These are phyloP conservation scores for Aegle marmelos DNA, from an alignment of 345 rosid genomes.

Conservation along the genomic window DNA sequence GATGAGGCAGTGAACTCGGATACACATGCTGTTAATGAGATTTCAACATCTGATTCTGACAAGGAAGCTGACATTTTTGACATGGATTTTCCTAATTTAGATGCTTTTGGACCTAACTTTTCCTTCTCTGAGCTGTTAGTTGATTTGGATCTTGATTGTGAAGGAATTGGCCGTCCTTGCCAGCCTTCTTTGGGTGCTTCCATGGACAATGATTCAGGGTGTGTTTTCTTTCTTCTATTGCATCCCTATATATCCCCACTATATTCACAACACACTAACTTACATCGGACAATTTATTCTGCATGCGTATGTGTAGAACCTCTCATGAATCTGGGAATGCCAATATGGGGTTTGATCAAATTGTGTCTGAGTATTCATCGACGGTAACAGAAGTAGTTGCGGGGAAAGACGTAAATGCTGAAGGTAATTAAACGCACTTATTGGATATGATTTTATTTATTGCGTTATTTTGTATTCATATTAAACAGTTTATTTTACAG, in stretches of 20 bases:
- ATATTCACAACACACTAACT: background rate
- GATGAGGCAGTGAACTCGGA: slow-evolving; percentile 37
- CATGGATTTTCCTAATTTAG: slow-evolving; percentile 64
- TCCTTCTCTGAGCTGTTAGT: slow-evolving; percentile 62
- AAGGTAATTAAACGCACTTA: slow-evolving; percentile 31
- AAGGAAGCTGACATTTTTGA: slow-evolving; percentile 54
- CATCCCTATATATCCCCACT: background rate
- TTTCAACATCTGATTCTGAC: slow-evolving; percentile 59
- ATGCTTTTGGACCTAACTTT: slow-evolving; percentile 57
- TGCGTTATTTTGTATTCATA: background rate
- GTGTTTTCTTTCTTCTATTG: slow-evolving; percentile 14
- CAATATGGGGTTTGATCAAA: slow-evolving; percentile 32
- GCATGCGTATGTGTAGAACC: slow-evolving; percentile 27
- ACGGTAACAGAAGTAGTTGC: slow-evolving; percentile 38
- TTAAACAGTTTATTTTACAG: slow-evolving; percentile 32
- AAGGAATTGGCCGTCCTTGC: slow-evolving; percentile 37
- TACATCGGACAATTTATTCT: slow-evolving; percentile 14
- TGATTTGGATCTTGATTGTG: slow-evolving; percentile 64
- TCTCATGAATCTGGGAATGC: slow-evolving; percentile 46
- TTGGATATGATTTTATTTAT: background rate
- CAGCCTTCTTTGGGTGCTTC: slow-evolving; percentile 31
- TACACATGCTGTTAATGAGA: slow-evolving; percentile 28
- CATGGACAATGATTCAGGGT: slow-evolving; percentile 36
- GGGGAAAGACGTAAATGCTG: slow-evolving; percentile 31
- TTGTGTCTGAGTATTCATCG: slow-evolving; percentile 49